These are phyloP conservation scores for Entophlyctis luteolus DNA, from an alignment of 192 early-diverging fungal species.

Conservation along the genomic window DNA sequence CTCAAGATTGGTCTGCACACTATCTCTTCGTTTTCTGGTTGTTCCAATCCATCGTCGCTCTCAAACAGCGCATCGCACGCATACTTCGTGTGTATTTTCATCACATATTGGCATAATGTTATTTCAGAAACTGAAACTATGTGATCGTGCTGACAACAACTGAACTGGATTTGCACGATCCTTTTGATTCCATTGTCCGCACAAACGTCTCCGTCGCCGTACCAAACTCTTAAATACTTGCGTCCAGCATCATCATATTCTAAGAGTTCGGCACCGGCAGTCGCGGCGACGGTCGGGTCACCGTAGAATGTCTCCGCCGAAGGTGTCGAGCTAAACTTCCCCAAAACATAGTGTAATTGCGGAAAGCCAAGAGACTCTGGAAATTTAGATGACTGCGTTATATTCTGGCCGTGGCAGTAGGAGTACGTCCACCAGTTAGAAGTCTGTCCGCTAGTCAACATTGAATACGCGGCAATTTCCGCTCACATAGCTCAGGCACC, in stretches of 20 bases:
- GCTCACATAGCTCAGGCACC: too few relatives aligned
- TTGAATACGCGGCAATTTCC: too few relatives aligned
- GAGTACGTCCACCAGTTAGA: constrained; percentile 78
- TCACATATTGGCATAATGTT: constrained; percentile 69
- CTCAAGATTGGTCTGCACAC: background rate
- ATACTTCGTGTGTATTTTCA: constrained; percentile 69
- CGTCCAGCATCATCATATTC: constrained; percentile 36
- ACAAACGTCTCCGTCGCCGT: constrained; percentile 71
- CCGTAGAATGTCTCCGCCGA: background rate
- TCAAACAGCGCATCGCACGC: constrained; percentile 52
- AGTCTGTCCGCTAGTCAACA: too few relatives aligned
- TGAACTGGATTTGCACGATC: constrained; percentile 71
- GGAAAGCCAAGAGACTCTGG: background rate
- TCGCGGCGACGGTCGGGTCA: constrained; percentile 26
- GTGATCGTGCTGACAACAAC: constrained; percentile 68
- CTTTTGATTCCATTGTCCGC: constrained; percentile 67
- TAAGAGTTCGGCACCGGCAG: constrained; percentile 31
- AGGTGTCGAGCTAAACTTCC: background rate
- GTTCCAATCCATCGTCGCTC: background rate
- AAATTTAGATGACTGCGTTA: constrained; percentile 60
- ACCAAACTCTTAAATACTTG: constrained; percentile 66
- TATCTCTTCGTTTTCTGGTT: background rate
- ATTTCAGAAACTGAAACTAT: constrained; percentile 65
- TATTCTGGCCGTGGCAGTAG: constrained; percentile 68
- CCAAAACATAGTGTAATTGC: constrained; percentile 29